phyloP scores from a whole-genome alignment of 208 protist species.

The Leptomonas pyrrhocoris region DNA sequence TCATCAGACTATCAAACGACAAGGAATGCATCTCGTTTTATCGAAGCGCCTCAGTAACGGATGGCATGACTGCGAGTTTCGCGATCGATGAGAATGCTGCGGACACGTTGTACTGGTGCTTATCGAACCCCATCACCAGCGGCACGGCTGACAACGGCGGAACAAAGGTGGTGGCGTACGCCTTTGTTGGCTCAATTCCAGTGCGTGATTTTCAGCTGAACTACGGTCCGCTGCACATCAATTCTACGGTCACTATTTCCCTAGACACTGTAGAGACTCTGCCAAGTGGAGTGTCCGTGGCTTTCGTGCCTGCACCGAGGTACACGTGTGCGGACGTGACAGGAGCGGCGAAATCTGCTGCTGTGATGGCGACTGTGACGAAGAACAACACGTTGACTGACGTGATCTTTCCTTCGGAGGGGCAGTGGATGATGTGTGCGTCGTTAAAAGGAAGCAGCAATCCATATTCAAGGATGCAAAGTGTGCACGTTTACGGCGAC shows the following conservation, averaged over 20 bases:
- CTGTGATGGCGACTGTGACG: neutral
- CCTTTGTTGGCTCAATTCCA: neutral
- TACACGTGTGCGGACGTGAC: neutral
- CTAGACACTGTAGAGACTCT: constrained; percentile 1
- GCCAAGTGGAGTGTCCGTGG: neutral
- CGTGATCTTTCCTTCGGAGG: neutral
- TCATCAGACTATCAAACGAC: neutral
- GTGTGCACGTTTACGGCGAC: constrained; percentile 10
- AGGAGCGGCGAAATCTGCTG: neutral
- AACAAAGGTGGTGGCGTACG: neutral
- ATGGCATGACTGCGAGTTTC: neutral
- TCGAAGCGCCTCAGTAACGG: neutral
- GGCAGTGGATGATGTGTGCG: constrained; percentile 11
- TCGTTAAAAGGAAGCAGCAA: neutral
- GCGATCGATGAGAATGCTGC: neutral
- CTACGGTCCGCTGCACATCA: neutral
- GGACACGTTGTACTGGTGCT: constrained; percentile 9
- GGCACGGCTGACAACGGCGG: neutral
- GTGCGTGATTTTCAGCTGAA: constrained; percentile 5
- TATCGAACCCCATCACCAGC: neutral
- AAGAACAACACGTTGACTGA: neutral
- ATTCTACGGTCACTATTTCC: neutral
- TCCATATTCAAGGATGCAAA: neutral
- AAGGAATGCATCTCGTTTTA: neutral
- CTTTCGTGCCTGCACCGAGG: constrained; percentile 3